Percentiles rank a stretch among this genome's conserved stretches.
phyloP scores from a whole-genome alignment of 2,329 filamentous ascomycete genomes.

The Biscogniauxia mediterranea region DNA sequence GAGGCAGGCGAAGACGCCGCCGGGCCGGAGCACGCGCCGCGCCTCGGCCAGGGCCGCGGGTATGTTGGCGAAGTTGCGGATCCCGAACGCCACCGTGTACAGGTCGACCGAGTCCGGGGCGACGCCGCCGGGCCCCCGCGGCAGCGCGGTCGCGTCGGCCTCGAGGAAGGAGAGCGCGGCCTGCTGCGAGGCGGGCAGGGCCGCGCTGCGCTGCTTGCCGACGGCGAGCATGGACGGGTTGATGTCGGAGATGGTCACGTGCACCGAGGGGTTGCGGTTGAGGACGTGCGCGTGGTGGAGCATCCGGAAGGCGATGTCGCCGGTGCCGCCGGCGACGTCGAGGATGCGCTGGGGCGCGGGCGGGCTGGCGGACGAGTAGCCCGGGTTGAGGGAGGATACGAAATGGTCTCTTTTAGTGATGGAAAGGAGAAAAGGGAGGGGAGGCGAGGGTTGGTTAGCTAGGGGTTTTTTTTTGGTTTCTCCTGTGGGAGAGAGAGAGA shows the following conservation, averaged over 20 bases:
- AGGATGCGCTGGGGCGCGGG: slow-evolving; percentile 69
- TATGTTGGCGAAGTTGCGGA: slow-evolving; percentile 95
- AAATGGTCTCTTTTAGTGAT: slow-evolving; percentile 71
- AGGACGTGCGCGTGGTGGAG: slow-evolving; percentile 81
- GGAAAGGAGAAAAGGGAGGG: background rate
- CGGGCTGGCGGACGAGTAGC: slow-evolving; percentile 49
- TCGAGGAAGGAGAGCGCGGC: slow-evolving; percentile 72
- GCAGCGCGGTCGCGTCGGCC: slow-evolving; percentile 82
- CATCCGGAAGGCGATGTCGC: slow-evolving; percentile 96
- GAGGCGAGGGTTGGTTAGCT: slow-evolving; percentile 5
- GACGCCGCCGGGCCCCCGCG: slow-evolving; percentile 53
- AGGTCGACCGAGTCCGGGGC: slow-evolving; percentile 76
- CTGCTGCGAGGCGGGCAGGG: slow-evolving; percentile 54
- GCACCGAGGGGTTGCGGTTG: slow-evolving; percentile 76
- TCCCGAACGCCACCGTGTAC: slow-evolving; percentile 97
- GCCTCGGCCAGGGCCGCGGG: slow-evolving; percentile 79
- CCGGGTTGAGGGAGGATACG: slow-evolving; percentile 85
- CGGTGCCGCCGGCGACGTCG: slow-evolving; percentile 94
- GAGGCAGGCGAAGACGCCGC: slow-evolving; percentile 92
- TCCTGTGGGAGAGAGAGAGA: no score
- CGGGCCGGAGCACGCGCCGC: slow-evolving; percentile 84
- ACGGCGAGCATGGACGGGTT: slow-evolving; percentile 93
- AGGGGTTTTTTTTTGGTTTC: background rate
- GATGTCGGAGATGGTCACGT: slow-evolving; percentile 92
- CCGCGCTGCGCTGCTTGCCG: slow-evolving; percentile 72